phyloP scores from a whole-genome alignment of 768 basidiomycete species.

The Lepiota venenata region DNA sequence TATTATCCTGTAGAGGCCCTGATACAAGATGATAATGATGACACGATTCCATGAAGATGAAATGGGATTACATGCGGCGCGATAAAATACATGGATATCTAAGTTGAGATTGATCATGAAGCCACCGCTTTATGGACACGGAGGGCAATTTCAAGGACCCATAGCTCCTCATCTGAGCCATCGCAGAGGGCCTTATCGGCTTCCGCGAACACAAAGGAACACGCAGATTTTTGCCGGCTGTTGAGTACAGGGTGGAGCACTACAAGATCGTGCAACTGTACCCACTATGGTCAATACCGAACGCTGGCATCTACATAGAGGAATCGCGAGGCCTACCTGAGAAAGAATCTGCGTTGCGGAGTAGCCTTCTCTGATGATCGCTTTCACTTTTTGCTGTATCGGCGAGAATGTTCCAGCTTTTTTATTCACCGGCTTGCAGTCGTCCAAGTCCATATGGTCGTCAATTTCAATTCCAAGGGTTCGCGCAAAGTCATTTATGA shows the following conservation, averaged over 20 bases:
- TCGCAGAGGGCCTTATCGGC: slow-evolving; percentile 96
- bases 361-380: slow-evolving; percentile 84
- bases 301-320: not conserved
- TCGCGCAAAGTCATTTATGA: slow-evolving; percentile 66
- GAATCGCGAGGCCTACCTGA: slow-evolving; percentile 55
- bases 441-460: slow-evolving; percentile 49
- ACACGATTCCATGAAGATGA: slow-evolving; percentile 3
- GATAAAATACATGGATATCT: not conserved
- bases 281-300: not conserved
- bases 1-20: slow-evolving; percentile 8
- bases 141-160: slow-evolving; percentile 88
- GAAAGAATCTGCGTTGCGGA: slow-evolving; percentile 85
- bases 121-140: slow-evolving; percentile 66
- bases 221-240: slow-evolving; percentile 74
- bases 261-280: slow-evolving; percentile 86
- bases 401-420: slow-evolving; percentile 47
- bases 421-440: slow-evolving; percentile 22
- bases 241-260: slow-evolving; percentile 79
- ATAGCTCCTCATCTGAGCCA: slow-evolving; percentile 96
- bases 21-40: slow-evolving; percentile 2
- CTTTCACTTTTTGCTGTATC: slow-evolving; percentile 71
- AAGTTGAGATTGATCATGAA: slow-evolving; percentile 13
- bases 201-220: slow-evolving; percentile 85
- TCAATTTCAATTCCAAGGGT: slow-evolving; percentile 70
- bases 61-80: not conserved